Evolutionary conservation across 2,329 filamentous ascomycete genomes (phyloP).

Genomic region (Fusarium liriodendri): DNA sequence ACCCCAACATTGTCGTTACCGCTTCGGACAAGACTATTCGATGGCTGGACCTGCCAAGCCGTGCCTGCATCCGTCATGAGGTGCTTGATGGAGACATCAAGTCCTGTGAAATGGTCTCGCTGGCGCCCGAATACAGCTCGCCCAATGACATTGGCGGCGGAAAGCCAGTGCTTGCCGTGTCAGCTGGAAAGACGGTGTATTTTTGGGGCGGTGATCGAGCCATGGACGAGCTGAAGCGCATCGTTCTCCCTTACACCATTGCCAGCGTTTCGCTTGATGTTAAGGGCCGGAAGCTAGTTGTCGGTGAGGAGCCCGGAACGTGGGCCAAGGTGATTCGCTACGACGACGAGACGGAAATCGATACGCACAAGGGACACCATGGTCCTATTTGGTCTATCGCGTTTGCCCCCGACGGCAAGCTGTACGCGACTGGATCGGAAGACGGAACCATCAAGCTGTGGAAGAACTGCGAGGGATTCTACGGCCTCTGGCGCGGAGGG

Average conservation of each 20-base stretch:
- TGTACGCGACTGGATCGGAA: constrained; percentile 96
- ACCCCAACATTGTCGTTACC: constrained; percentile 89
- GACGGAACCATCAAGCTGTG: constrained; percentile 97
- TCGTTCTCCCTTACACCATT: constrained; percentile 84
- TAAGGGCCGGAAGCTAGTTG: constrained; percentile 83
- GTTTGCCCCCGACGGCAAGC: constrained; percentile 93
- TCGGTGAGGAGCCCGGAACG: constrained; percentile 90
- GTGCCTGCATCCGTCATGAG: constrained; percentile 80
- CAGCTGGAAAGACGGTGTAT: constrained; percentile 93
- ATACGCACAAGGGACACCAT: constrained; percentile 96
- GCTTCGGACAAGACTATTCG: constrained; percentile 91
- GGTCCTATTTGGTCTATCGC: constrained; percentile 96
- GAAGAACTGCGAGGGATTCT: constrained; percentile 76
- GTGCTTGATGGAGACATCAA: constrained; percentile 86
- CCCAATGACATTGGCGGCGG: constrained; percentile 74
- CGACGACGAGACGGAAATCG: constrained; percentile 84
- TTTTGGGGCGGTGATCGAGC: constrained; percentile 86
- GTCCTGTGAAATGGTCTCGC: constrained; percentile 87
- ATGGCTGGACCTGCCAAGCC: constrained; percentile 91
- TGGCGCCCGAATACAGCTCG: constrained; percentile 69
- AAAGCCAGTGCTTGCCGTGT: constrained; percentile 82
- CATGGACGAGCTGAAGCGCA: constrained; percentile 79
- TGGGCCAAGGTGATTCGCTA: constrained; percentile 97
- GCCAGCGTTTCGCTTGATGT: constrained; percentile 91
- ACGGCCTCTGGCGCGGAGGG: constrained; percentile 72